A percentile compares a stretch with the other conserved stretches of the same genome.
phyloP scores from a whole-genome alignment of 495 filamentous ascomycete genomes.

The Annulohypoxylon nitens region DNA sequence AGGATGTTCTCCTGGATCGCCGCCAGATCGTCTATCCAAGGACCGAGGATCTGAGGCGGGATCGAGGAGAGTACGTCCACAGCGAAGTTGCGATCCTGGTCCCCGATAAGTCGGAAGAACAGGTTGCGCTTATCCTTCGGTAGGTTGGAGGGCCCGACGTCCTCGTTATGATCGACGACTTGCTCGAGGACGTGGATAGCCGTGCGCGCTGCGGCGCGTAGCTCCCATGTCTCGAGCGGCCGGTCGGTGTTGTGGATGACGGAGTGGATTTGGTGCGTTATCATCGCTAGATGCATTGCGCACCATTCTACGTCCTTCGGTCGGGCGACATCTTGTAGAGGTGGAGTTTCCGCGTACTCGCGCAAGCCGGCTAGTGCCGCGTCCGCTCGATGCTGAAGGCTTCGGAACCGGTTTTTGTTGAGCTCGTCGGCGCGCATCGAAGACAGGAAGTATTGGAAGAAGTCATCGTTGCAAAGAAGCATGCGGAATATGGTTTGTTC shows the following conservation, averaged over 20 bases:
- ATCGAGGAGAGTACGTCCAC: conserved; percentile 55
- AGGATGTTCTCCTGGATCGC: conserved; percentile 29
- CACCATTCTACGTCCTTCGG: conserved; percentile 56
- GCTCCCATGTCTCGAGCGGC: conserved; percentile 52
- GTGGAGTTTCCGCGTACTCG: conserved; percentile 45
- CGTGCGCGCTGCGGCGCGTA: conserved; percentile 56
- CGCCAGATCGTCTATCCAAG: conserved; percentile 41
- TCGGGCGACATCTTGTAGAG: conserved; percentile 16
- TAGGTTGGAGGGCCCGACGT: conserved; percentile 41
- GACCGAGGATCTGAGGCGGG: conserved; percentile 43
- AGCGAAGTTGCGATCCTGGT: conserved; percentile 55
- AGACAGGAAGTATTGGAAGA: conserved; percentile 58
- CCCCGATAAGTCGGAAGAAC: conserved; percentile 56
- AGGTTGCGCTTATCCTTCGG: conserved; percentile 52
- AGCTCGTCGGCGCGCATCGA: conserved; percentile 55
- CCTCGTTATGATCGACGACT: conserved; percentile 52
- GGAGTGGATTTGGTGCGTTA: conserved; percentile 53
- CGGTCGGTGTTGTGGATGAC: conserved; percentile 52
- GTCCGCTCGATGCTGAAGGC: conserved; percentile 54
- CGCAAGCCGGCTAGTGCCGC: conserved; percentile 58
- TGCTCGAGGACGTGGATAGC: conserved; percentile 57
- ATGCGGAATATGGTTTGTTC: conserved; percentile 63
- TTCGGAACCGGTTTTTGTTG: conserved; percentile 57
- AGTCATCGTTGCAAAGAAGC: conserved; percentile 59
- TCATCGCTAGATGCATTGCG: conserved; percentile 52